Conservation (phyloP, 108 stramenopile genomes). For the Fistulifera pelliculosa region DNA sequence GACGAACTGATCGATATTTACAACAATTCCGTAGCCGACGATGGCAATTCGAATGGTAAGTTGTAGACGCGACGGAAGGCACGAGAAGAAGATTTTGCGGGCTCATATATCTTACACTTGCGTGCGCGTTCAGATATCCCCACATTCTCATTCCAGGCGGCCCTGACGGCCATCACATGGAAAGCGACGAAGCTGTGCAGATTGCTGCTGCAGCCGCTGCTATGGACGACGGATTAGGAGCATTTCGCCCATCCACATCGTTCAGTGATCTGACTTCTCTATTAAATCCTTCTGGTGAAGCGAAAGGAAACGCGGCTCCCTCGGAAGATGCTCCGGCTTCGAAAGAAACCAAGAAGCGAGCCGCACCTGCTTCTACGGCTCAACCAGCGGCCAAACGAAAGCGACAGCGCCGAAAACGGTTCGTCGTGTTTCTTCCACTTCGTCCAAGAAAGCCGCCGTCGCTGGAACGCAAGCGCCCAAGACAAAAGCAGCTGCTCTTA, state of each 20-base stretch:
- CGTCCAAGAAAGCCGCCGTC: constrained; percentile 1
- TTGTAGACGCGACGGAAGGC: neutral
- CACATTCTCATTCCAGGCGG: constrained; percentile 7
- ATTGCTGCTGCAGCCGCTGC: constrained; percentile 4
- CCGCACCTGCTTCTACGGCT: constrained; percentile 4
- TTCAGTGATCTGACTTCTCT: constrained; percentile 42
- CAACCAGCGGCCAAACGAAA: constrained; percentile 22
- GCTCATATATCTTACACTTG: neutral
- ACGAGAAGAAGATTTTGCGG: neutral
- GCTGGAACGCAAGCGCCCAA: neutral
- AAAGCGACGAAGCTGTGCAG: constrained; percentile 7
- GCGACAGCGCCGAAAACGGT: neutral
- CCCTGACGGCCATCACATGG: constrained; percentile 4
- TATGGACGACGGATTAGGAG: constrained; percentile 44
- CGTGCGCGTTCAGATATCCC: constrained; percentile 16
- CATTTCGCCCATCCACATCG: constrained; percentile 49
- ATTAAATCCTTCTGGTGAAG: constrained; percentile 2
- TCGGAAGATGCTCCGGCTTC: neutral
- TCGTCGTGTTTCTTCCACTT: constrained; percentile 1
- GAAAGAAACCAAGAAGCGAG: constrained; percentile 12
- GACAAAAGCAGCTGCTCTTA: neutral
- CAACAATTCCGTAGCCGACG: constrained; percentile 48
- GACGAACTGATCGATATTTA: constrained; percentile 80
- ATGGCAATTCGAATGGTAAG: constrained; percentile 9
- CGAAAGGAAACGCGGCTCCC: neutral